Base-by-base conservation (phyloP, 306 rosid species). In the Vigna trinervia region DNA sequence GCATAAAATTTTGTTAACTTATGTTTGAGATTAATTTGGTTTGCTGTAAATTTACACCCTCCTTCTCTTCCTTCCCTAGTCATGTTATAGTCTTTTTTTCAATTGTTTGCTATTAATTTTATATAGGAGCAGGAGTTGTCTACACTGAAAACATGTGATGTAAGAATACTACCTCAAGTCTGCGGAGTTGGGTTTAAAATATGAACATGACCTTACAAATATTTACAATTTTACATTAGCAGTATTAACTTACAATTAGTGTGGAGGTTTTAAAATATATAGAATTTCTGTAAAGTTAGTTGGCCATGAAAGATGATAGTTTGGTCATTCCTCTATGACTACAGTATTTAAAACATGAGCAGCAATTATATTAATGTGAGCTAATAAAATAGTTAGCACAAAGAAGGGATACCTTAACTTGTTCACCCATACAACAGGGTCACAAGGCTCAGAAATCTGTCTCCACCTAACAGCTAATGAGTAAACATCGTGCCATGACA, bases 401-500 rank as follows among this genome's bases (percentile, higher is more conserved):
- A 69, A 77, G 70, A 60, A 72, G 60, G 64, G 69, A 67, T 89
- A 95, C 98, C 98, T 92, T 79, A 92, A 86, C 82, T 90, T 92
- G 88, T 92, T 92, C 84, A 92, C 86, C 97, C 98, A 94, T 77
- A 90, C 89, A 84, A 92, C 93, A 54, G 97, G 97, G 57, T 94
- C 98, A 73, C 95, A 92, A 54, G 97, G 97, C 86, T 92, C 96
- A 65, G 97, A 87, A 86, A 94, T 87, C 82, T 94, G 97, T 73
- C 98, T 85, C 97, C 98, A 90, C 84, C 86, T 90, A 77, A 89
- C 96, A 84, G 97, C 98, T 50, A 89, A 15, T 14, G 97, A 86
- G 84, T 90, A 95, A 82, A 92, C 85, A 73, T 87, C 85, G 71
- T 87, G 87, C 98, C 98, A 95, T 63, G 92, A 86, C 83, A 92